Conservation (phyloP, 2,329 filamentous ascomycete genomes). For the Mariannaea sp. region DNA sequence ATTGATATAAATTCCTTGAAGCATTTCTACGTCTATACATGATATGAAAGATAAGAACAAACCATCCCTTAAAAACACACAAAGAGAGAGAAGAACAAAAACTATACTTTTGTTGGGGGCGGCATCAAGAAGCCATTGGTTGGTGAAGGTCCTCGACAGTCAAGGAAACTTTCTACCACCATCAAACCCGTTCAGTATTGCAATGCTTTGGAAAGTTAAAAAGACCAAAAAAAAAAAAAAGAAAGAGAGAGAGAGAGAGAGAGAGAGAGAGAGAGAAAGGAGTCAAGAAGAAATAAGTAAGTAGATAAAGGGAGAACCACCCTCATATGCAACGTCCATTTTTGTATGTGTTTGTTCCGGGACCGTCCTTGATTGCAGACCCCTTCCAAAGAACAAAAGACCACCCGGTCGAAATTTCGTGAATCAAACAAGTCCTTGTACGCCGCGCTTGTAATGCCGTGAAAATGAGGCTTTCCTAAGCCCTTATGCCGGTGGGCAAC, state of each 20-base stretch:
- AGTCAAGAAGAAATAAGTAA: too few relatives aligned
- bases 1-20: conserved; percentile 17
- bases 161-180: too few relatives aligned
- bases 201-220: too few relatives aligned
- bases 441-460: conserved; percentile 40
- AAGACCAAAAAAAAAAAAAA: too few relatives aligned
- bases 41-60: conserved; percentile 9
- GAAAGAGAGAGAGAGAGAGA: too few relatives aligned
- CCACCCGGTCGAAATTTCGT: conserved; percentile 16
- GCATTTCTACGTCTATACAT: conserved; percentile 33
- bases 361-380: background rate
- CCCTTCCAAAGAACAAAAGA: conserved; percentile 16
- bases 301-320: too few relatives aligned
- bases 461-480: conserved; percentile 23
- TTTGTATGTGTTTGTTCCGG: conserved; percentile 2
- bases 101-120: conserved; percentile 3
- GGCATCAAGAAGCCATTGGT: too few relatives aligned
- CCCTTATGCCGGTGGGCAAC: conserved; percentile 10
- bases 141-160: too few relatives aligned
- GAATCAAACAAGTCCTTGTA: conserved; percentile 26
- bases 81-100: conserved; percentile 19
- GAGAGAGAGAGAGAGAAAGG: too few relatives aligned
- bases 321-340: conserved; percentile 21
- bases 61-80: too few relatives aligned
- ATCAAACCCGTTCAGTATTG: too few relatives aligned